phyloP scores from a whole-genome alignment of 1,284 basidiomycete species.

The Phellopilus nigrolimitatus region DNA sequence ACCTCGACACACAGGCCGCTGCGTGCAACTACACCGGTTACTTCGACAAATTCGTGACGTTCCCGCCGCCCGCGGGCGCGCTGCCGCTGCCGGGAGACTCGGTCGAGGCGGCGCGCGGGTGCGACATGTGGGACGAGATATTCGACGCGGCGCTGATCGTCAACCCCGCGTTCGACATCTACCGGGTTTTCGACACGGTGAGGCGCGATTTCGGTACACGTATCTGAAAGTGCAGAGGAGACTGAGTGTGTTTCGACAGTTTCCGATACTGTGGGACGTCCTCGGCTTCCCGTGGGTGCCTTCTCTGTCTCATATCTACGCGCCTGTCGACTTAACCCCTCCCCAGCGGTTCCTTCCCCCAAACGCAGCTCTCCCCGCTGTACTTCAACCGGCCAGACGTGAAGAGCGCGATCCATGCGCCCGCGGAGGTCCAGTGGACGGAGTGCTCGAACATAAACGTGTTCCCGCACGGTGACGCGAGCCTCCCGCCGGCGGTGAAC shows the following conservation, averaged over 20 bases:
- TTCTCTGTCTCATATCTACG: neutral
- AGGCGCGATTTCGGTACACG: no score
- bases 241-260: slow-evolving; percentile 37
- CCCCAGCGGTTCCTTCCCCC: slow-evolving; percentile 57
- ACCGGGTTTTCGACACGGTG: slow-evolving; percentile 67
- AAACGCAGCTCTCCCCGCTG: slow-evolving; percentile 38
- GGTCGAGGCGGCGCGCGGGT: slow-evolving; percentile 40
- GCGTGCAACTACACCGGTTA: slow-evolving; percentile 63
- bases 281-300: slow-evolving; percentile 66
- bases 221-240: no score
- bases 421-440: slow-evolving; percentile 52
- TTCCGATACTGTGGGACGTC: slow-evolving; percentile 66
- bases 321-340: neutral
- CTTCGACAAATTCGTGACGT: slow-evolving; percentile 56
- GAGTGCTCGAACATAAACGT: slow-evolving; percentile 60
- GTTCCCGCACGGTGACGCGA: slow-evolving; percentile 53
- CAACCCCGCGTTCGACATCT: slow-evolving; percentile 75
- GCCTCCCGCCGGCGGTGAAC: slow-evolving; percentile 56
- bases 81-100: slow-evolving; percentile 58
- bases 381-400: slow-evolving; percentile 73
- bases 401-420: slow-evolving; percentile 70
- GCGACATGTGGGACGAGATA: slow-evolving; percentile 64
- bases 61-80: slow-evolving; percentile 54
- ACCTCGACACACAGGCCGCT: slow-evolving; percentile 49
- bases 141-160: slow-evolving; percentile 52